Base-by-base conservation (phyloP, 164 flowering plant genomes). In the Kalanchoe fedtschenkoi region DNA sequence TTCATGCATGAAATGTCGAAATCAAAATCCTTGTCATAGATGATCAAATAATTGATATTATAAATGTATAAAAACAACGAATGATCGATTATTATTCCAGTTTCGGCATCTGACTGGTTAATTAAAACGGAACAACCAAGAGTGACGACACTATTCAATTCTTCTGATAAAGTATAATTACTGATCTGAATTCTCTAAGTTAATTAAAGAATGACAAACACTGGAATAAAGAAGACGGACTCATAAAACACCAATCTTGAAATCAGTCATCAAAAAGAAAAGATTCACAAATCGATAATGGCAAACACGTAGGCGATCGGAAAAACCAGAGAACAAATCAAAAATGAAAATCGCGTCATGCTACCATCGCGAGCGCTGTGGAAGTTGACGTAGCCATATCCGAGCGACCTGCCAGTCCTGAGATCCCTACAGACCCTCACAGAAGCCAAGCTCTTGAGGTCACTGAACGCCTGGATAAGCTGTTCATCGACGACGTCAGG, bases 351-450 rank as follows among this genome's bases (percentile, higher is more conserved):
- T 14, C 19, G n/a, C n/a, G n/a, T n/a, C 32, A 21, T 35, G 3
- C 15, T 77, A 86, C 96, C 96, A 15, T 87, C 87, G 1, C 69
- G 73, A 9, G 68, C 65, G 30, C 80, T 64, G 57, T 77, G 21
- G 68, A 81, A 87, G 72, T 92, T 92, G 69, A 80, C 83, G 66
- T 86, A 92, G n/a, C 88, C 98, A 56, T 89, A 92, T 61, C 91
- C 78, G 56, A 88, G 83, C 2, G 98, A 86, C 30, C 79, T 68
- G 4, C 82, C 80, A 7, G 87, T 66, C 39, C 71, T 15, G 11
- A 80, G 69, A 58, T 92, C 96, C 2, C 83, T 68, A 51, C 93
- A 87, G 63, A 92, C 76, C 11, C 92, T 85, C 0, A 86, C 93
- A 32, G 98, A 92, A 16, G 78, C 65, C 17, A 89, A 51, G 28